Conservation (phyloP, 176 grass and related monocot genomes). For the Aegilops sharonensis region DNA sequence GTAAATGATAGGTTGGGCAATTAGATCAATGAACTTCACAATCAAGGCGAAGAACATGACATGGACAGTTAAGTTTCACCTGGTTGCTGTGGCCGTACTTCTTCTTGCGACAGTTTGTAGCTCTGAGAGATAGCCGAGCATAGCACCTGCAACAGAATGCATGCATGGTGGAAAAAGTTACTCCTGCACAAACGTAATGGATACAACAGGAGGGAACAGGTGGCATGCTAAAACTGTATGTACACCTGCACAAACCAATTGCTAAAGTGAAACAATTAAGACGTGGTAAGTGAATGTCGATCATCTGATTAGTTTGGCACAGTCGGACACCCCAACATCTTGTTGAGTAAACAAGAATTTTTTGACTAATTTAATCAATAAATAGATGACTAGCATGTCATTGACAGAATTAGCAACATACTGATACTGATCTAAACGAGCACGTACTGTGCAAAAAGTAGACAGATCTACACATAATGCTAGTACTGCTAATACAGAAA, state of each 20-base stretch:
- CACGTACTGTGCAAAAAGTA: no score
- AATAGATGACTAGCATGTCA: no score
- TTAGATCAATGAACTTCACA: not conserved
- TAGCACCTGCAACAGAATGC: conserved; percentile 23
- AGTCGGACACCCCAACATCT: no score
- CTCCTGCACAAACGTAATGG: not conserved
- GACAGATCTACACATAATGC: no score
- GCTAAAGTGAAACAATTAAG: not conserved
- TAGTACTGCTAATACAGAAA: no score
- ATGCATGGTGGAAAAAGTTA: not conserved
- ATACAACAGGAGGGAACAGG: not conserved
- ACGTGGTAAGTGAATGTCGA: not conserved
- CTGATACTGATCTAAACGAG: no score
- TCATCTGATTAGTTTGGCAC: no score
- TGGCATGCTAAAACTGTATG: not conserved
- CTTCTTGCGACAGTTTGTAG: conserved; percentile 68
- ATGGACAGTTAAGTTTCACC: conserved; percentile 15
- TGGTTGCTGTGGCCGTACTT: conserved; percentile 75
- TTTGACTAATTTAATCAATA: no score
- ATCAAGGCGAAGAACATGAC: not conserved
- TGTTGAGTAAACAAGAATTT: no score
- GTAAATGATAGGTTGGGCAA: not conserved
- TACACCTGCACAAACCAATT: not conserved
- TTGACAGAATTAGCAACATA: no score
- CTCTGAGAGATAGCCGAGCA: conserved; percentile 1